A percentile compares a stretch with the other conserved stretches of the same genome.
phyloP scores from a whole-genome alignment of 108 stramenopile species.

The Nitzschia sp. region DNA sequence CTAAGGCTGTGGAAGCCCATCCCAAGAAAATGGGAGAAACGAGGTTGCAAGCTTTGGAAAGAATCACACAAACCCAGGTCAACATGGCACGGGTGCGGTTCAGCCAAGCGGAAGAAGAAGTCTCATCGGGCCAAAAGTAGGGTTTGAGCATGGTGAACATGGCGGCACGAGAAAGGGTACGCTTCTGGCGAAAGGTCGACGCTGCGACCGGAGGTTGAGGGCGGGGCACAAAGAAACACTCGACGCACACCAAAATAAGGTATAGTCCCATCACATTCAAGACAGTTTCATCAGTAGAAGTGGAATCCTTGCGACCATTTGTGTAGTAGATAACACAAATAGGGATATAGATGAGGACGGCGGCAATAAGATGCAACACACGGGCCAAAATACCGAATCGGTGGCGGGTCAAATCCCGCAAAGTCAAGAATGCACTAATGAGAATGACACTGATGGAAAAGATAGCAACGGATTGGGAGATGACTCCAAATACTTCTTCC shows the following conservation, averaged over 20 bases:
- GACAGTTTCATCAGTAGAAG: slow-evolving; percentile 22
- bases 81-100: slow-evolving; percentile 84
- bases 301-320: slow-evolving; percentile 9
- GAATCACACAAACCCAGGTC: slow-evolving; percentile 91
- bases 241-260: slow-evolving; percentile 35
- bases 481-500: neutral
- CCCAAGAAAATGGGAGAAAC: slow-evolving; percentile 84
- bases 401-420: slow-evolving; percentile 26
- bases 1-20: slow-evolving; percentile 81
- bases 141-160: slow-evolving; percentile 78
- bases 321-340: slow-evolving; percentile 10
- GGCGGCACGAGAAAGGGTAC: slow-evolving; percentile 47
- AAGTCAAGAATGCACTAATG: slow-evolving; percentile 22
- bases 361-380: slow-evolving; percentile 33
- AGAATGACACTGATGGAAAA: slow-evolving; percentile 14
- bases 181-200: slow-evolving; percentile 25
- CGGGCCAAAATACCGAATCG: slow-evolving; percentile 50
- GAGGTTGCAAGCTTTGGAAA: slow-evolving; percentile 81
- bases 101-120: slow-evolving; percentile 64
- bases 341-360: slow-evolving; percentile 8
- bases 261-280: slow-evolving; percentile 40
- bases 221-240: slow-evolving; percentile 46
- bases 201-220: slow-evolving; percentile 14
- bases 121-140: slow-evolving; percentile 94
- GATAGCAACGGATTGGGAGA: neutral